Evolutionary conservation across 208 protist species (phyloP), one percentile per base, ranked within the genome.

Genomic region (Tritrichomonas musculus): DNA sequence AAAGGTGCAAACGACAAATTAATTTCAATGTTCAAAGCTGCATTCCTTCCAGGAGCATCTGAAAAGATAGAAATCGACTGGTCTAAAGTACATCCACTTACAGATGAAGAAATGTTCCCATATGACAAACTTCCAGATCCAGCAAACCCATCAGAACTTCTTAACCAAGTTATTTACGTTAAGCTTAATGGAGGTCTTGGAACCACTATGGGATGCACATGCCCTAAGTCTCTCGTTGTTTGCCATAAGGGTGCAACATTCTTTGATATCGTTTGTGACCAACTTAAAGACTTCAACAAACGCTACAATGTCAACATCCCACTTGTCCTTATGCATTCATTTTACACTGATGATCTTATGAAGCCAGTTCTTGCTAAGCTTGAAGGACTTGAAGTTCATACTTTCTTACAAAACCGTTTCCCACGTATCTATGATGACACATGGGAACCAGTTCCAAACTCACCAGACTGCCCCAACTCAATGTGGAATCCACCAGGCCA

Each of bases 251-350:
- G 96, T 11, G 95, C 97, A 92, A 99, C 96, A 17, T 99, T 99
- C 94, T 96, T 99, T 1, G 98, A 99, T 94, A 96, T 99, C 44
- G 98, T 97, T 55, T 96, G 98, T 25, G 93, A 96, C 93, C 98
- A 99, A 95, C 95, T 98, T n/a, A 93, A 50, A 36, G 47, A 93
- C 14, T 93, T 93, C 60, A 93, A 93, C 73, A 14, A 97, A 73
- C 93, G 94, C 80, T 96, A 97, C 95, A 95, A 96, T 50, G 93
- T 95, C 80, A 69, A 96, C 30, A 96, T 99, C 69, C 97, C 97
- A 60, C 97, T 99, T 82, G 97, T 99, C 94, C 95, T 99, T 17
- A 99, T 99, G 98, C 98, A 99, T 95, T 99, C 97, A 66, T 99
- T 99, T 96, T 98, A 97, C 95, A 99, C 99, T 9, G 69, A 77